phyloP scores from a whole-genome alignment of 106 monocot species.

The Dendrobium huoshanense region DNA sequence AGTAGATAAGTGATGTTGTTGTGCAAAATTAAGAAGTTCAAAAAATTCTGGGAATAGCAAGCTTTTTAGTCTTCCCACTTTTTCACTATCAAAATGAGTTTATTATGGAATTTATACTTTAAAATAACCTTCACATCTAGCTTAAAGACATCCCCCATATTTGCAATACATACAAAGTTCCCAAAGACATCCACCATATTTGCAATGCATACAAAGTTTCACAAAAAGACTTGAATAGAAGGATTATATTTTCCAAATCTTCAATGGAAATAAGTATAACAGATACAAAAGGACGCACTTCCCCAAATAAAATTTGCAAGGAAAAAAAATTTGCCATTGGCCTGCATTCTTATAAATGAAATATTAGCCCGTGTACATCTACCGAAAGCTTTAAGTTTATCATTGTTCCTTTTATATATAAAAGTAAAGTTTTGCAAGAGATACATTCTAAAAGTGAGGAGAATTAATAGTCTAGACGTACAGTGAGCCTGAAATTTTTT shows the following conservation, averaged over 20 bases:
- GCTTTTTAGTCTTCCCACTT: background rate
- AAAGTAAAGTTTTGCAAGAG: background rate
- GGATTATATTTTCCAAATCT: background rate
- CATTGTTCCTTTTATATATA: background rate
- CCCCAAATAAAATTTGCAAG: background rate
- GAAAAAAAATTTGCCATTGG: background rate
- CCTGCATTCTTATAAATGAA: background rate
- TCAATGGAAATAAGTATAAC: background rate
- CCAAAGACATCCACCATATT: background rate
- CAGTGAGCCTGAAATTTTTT: no score
- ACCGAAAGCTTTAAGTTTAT: background rate
- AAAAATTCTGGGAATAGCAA: background rate
- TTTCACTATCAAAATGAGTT: background rate
- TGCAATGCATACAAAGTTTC: background rate
- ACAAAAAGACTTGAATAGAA: background rate
- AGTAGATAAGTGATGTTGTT: background rate
- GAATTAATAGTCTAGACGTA: background rate
- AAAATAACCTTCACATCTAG: background rate
- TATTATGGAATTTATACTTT: background rate
- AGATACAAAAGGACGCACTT: background rate
- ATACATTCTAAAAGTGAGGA: background rate
- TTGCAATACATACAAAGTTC: no score
- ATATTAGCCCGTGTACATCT: background rate
- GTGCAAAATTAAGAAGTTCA: background rate
- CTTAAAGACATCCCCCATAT: no score